phyloP scores from a whole-genome alignment of 2,329 filamentous ascomycete genomes.

The Sporothrix mexicana region DNA sequence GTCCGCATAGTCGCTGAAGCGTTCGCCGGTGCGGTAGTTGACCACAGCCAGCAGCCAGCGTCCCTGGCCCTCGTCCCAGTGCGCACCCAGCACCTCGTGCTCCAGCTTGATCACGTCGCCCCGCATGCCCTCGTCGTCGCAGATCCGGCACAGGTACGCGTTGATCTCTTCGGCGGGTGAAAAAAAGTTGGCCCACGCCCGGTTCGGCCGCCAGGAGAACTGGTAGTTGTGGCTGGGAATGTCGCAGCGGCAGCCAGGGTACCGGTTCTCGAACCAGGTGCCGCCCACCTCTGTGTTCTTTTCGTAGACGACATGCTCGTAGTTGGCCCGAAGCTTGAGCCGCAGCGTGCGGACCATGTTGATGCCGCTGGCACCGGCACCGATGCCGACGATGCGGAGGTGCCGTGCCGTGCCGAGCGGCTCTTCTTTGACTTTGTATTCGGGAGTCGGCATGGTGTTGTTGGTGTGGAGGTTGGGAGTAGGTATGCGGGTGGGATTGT shows the following conservation, averaged over 20 bases:
- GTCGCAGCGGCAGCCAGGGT: slow-evolving; percentile 63
- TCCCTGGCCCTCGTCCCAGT: slow-evolving; percentile 53
- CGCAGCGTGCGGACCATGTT: slow-evolving; percentile 55
- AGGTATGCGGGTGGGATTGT: neutral
- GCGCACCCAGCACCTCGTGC: slow-evolving; percentile 51
- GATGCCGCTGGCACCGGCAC: slow-evolving; percentile 46
- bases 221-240: slow-evolving; percentile 67
- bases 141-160: slow-evolving; percentile 56
- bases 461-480: neutral
- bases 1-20: slow-evolving; percentile 54
- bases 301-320: slow-evolving; percentile 59
- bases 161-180: slow-evolving; percentile 61
- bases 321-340: slow-evolving; percentile 47
- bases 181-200: slow-evolving; percentile 64
- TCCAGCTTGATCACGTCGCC: slow-evolving; percentile 50
- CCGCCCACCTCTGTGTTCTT: slow-evolving; percentile 63
- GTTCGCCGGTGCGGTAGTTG: slow-evolving; percentile 47
- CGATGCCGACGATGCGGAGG: slow-evolving; percentile 53
- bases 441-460: neutral
- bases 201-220: slow-evolving; percentile 65
- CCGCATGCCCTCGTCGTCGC: slow-evolving; percentile 52
- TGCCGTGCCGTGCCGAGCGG: slow-evolving; percentile 43
- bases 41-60: slow-evolving; percentile 52
- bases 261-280: slow-evolving; percentile 65
- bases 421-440: slow-evolving; percentile 35